Evolutionary conservation across 2,329 filamentous ascomycete species (phyloP), one percentile per base, ranked within the genome.

Genomic region (Pezicula neosporulosa): DNA sequence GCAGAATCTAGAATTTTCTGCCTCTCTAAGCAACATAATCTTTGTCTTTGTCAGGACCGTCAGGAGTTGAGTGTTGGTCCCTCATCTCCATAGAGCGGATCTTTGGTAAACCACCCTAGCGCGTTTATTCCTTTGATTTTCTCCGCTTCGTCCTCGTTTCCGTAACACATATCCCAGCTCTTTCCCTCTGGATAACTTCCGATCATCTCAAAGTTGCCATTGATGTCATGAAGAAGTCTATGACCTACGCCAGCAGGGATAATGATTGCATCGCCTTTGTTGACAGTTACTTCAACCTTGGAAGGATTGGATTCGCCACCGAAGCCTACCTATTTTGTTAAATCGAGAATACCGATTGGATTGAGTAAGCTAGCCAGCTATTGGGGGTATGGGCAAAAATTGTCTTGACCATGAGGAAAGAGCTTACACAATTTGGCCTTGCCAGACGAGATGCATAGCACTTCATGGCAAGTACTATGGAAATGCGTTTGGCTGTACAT

Each of bases 131-230:
- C 63, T 51, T 74, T 66, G 6, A 77, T 66, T 59, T 78, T 79
- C 6, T 66, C 64, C 61, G 80, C 77, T 62, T 87, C 85, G 0
- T 73, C 79, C 36, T 71, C 60, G 47, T 72, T 72, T 1, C 85
- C 85, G 70, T 88, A 87, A 59, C 85, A 88, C 86, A 89, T 88
- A 66, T 89, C 84, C 83, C 83, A 89, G 16, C 66, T 57, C 50
- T 72, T 74, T 15, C 70, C 70, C 21, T 57, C 69, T 0, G 83
- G 85, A 72, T 89, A 88, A 44, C 76, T 77, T 1, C 85, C 86
- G 0, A 89, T 78, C 84, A 88, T 87, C 62, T 80, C 69, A 62
- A 89, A 89, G 1, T 69, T 73, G 2, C 74, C 72, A 16, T 71
- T 43, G 53, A 77, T 48, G 62, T 87, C 82, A 54, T 83, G 73